phyloP scores from a whole-genome alignment of 306 rosid species.

The Hippophae rhamnoides region DNA sequence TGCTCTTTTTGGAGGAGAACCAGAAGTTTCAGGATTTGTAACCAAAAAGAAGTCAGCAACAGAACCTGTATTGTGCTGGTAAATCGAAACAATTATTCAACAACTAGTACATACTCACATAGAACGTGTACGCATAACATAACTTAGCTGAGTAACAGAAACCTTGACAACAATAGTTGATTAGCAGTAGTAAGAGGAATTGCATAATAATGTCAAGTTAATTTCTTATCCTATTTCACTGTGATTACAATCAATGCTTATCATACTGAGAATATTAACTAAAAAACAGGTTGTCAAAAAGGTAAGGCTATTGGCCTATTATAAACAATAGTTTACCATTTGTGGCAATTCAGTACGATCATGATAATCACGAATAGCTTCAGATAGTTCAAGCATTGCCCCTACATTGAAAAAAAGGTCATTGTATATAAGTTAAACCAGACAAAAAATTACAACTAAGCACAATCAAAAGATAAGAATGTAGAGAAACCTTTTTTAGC shows the following conservation, averaged over 20 bases:
- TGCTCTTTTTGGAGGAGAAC: constrained; percentile 87
- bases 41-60: constrained; percentile 82
- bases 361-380: constrained; percentile 96
- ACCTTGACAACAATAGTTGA: background rate
- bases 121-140: constrained; percentile 5
- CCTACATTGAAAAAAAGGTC: constrained; percentile 36
- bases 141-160: background rate
- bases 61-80: constrained; percentile 72
- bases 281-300: background rate
- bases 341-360: constrained; percentile 80
- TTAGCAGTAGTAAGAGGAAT: too few relatives aligned
- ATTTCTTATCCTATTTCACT: too few relatives aligned
- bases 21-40: constrained; percentile 65
- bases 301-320: background rate
- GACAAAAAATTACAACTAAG: background rate
- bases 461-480: background rate
- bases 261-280: background rate
- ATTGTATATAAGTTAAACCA: background rate
- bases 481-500: constrained; percentile 55
- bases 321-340: constrained; percentile 44
- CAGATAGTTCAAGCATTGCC: constrained; percentile 86
- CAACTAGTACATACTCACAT: constrained; percentile 10
- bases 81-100: constrained; percentile 32
- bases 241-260: background rate
- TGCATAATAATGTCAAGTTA: too few relatives aligned